Conservation (phyloP, 2,329 filamentous ascomycete genomes). For the Apiospora marii region DNA sequence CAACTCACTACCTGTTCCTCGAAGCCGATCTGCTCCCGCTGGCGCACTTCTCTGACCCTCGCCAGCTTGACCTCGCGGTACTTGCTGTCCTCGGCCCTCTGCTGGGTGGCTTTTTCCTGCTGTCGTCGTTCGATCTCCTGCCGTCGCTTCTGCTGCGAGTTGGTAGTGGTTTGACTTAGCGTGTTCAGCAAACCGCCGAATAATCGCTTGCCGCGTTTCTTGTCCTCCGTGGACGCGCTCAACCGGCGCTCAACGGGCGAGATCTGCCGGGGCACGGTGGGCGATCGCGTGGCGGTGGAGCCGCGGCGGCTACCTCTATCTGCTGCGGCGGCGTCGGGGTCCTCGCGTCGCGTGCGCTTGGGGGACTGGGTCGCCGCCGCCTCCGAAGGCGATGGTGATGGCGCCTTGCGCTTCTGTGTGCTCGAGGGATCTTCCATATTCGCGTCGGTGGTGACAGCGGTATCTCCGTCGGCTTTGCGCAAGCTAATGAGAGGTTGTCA, state of each 20-base stretch:
- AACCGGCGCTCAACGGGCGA: slow-evolving; percentile 45
- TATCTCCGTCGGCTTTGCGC: slow-evolving; percentile 30
- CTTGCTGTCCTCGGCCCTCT: slow-evolving; percentile 75
- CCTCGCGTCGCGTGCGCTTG: slow-evolving; percentile 36
- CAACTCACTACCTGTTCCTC: slow-evolving; percentile 77
- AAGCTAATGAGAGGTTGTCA: slow-evolving; percentile 26
- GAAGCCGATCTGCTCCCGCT: slow-evolving; percentile 75
- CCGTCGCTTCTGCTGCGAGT: slow-evolving; percentile 71
- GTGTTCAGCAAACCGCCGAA: slow-evolving; percentile 85
- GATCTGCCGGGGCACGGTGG: slow-evolving; percentile 2
- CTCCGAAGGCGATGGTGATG: slow-evolving; percentile 31
- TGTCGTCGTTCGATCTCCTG: slow-evolving; percentile 85
- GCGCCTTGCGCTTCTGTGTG: slow-evolving; percentile 44
- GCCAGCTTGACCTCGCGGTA: slow-evolving; percentile 71
- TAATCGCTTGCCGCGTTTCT: slow-evolving; percentile 82
- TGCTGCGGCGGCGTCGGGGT: slow-evolving; percentile 30
- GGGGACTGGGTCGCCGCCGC: slow-evolving; percentile 36
- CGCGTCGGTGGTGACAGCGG: slow-evolving; percentile 30
- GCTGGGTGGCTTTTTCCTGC: slow-evolving; percentile 76
- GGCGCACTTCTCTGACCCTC: slow-evolving; percentile 66
- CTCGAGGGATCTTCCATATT: slow-evolving; percentile 29
- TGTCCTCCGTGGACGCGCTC: slow-evolving; percentile 70
- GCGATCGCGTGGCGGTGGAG: neutral
- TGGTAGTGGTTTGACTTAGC: slow-evolving; percentile 74
- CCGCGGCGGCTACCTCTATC: slow-evolving; percentile 28